A percentile compares a stretch with the other conserved stretches of the same genome.
Evolutionary conservation across 805 yeast species (phyloP).

Genomic region (Blastobotrys terrestris): DNA sequence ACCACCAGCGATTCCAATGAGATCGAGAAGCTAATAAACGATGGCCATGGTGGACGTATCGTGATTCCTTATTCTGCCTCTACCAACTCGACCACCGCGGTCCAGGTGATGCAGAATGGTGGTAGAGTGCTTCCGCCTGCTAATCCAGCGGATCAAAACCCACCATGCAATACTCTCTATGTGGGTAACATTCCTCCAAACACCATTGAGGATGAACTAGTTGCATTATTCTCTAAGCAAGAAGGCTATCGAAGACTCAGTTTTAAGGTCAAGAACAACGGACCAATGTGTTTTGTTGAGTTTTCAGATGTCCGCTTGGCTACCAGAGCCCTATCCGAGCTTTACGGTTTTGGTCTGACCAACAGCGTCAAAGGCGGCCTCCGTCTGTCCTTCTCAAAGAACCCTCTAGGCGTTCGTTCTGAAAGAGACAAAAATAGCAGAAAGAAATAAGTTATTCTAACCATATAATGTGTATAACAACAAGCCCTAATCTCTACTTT

Average conservation of each 20-base stretch:
- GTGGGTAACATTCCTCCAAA: slow-evolving; percentile 98
- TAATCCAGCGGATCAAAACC: slow-evolving; percentile 98
- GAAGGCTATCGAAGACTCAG: slow-evolving; percentile 89
- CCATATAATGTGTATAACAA: neutral
- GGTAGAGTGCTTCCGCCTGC: slow-evolving; percentile 48
- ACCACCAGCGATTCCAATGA: slow-evolving; percentile 3
- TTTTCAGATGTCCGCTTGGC: slow-evolving; percentile 95
- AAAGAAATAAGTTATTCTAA: neutral
- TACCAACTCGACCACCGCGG: neutral
- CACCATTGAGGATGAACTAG: slow-evolving; percentile 87
- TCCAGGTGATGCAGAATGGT: slow-evolving; percentile 17
- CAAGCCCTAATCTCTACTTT: neutral
- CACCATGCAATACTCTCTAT: slow-evolving; percentile 95
- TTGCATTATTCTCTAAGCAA: slow-evolving; percentile 80
- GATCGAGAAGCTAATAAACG: neutral
- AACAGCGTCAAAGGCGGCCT: slow-evolving; percentile 91
- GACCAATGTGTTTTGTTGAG: slow-evolving; percentile 99
- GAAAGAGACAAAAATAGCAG: slow-evolving; percentile 6
- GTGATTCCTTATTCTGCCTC: neutral
- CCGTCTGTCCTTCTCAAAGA: slow-evolving; percentile 86
- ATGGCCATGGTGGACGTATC: slow-evolving; percentile 2
- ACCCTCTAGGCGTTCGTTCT: slow-evolving; percentile 95
- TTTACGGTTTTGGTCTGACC: slow-evolving; percentile 88
- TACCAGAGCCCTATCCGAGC: slow-evolving; percentile 85
- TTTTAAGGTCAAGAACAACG: slow-evolving; percentile 78